Evolutionary conservation across 352 stramenopile genomes (phyloP).

Genomic region (Pythium volutum): DNA sequence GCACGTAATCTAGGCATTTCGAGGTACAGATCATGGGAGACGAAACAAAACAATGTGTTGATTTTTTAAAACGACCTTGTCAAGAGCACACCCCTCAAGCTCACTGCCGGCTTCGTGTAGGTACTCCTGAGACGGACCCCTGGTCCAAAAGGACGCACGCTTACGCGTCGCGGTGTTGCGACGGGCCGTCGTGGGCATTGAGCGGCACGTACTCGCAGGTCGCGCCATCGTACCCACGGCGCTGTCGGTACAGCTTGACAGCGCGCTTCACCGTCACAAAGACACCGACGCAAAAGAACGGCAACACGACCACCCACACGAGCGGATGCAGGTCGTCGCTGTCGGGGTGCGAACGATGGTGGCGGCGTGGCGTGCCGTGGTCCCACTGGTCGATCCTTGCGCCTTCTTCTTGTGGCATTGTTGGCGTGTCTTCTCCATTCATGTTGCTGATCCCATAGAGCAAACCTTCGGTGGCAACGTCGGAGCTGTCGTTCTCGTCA

Average conservation of each 20-base stretch:
- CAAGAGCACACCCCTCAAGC: too few species aligned
- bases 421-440: neutral
- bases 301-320: constrained; percentile 23
- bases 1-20: too few species aligned
- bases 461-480: neutral
- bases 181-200: neutral
- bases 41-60: too few species aligned
- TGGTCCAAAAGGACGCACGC: too few species aligned
- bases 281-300: constrained; percentile 24
- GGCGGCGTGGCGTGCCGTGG: neutral
- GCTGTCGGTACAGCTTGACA: neutral
- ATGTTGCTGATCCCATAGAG: constrained; percentile 16
- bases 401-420: neutral
- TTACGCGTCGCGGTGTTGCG: too few species aligned
- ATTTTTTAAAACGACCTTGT: too few species aligned
- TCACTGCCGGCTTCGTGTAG: too few species aligned
- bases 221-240: neutral
- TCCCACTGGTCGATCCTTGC: constrained; percentile 1
- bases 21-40: too few species aligned
- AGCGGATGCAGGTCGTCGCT: constrained; percentile 3
- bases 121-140: too few species aligned
- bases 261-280: constrained; percentile 8
- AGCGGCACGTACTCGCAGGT: constrained; percentile 1
- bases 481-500: constrained; percentile 6
- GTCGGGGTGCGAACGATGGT: neutral